Evolutionary conservation across 73 alveolate species (phyloP).

Genomic region (Blepharisma stoltei): DNA sequence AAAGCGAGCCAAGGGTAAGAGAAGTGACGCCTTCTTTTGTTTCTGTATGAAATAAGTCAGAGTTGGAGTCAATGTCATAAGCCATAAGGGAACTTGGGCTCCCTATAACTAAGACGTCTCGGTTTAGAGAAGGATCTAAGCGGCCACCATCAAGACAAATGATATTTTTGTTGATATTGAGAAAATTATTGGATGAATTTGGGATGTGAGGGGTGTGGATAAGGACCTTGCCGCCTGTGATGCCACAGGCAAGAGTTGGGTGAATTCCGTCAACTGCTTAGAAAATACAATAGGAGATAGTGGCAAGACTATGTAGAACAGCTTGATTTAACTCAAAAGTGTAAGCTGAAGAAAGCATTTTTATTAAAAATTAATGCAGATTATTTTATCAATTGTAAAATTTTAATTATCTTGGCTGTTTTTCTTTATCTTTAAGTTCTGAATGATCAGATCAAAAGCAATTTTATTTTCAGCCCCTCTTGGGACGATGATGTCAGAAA

Average conservation of each 20-base stretch:
- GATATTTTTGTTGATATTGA: slow-evolving; percentile 65
- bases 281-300: slow-evolving; percentile 9
- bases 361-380: too few species aligned
- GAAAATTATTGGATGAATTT: slow-evolving; percentile 32
- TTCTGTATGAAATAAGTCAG: slow-evolving; percentile 81
- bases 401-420: too few species aligned
- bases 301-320: slow-evolving; percentile 18
- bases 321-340: slow-evolving; percentile 24
- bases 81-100: slow-evolving; percentile 74
- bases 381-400: too few species aligned
- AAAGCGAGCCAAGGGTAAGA: slow-evolving; percentile 55
- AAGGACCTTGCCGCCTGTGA: slow-evolving; percentile 83
- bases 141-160: slow-evolving; percentile 48
- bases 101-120: slow-evolving; percentile 69
- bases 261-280: slow-evolving; percentile 52
- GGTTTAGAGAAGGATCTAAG: slow-evolving; percentile 51
- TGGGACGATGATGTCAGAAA: slow-evolving; percentile 94
- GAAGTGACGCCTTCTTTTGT: slow-evolving; percentile 83
- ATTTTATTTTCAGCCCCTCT: slow-evolving; percentile 46
- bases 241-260: slow-evolving; percentile 76
- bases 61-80: slow-evolving; percentile 66
- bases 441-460: slow-evolving; percentile 39
- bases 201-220: slow-evolving; percentile 67
- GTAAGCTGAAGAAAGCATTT: slow-evolving; percentile 1
- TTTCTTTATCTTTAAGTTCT: not conserved